Base-by-base conservation (phyloP, 1,284 basidiomycete genomes). In the Athelia psychrophila region DNA sequence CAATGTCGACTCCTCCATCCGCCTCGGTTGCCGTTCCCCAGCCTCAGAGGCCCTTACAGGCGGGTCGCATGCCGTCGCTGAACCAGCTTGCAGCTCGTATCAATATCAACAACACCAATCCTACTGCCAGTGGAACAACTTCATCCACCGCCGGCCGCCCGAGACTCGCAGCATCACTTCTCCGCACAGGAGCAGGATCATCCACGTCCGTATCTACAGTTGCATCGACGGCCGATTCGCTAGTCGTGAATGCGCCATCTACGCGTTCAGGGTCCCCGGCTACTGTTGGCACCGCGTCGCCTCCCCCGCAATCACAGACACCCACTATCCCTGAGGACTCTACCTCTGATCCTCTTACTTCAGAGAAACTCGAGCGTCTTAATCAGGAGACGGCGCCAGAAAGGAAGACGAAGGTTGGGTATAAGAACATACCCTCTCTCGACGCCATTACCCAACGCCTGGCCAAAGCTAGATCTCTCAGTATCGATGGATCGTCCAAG, bases 391-490 rank as follows among this genome's bases (percentile, higher is more conserved):
- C 70, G 10, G 58, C 59, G 52, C 65, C 76, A 58, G 74, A 77
- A 66, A 75, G 74, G 54, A 79, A 77, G 62, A 68, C 77, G 56
- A 80, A 81, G 53, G 73, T 81, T 32, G 90, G 90, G 22, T 93
- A 91, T 71, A 92, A 89, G 81, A 91, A 91, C 61, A 88, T 93
- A 40, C 91, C 91, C 18, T 83, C 79, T 58, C 78, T 93, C 42
- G 88, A 90, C 60, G 87, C 86, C 22, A 93, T 93, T 68, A 86
- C 89, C 9, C 83, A 84, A 25, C 79, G 86, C 27, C 72, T 90
- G 53, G 83, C 81, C 36, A 86, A 86, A 69, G 75, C 83, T 23
- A 74, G 86, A 47, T 75, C 80, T 36, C 68, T 91, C 54, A 87
- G 84, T 62, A 72, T 91, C 56, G 88, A 91, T 62, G 88, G 88